A percentile compares a stretch with the other conserved stretches of the same genome.
phyloP scores from a whole-genome alignment of 371 early-diverging fungal species.

The Catenaria anguillulae region DNA sequence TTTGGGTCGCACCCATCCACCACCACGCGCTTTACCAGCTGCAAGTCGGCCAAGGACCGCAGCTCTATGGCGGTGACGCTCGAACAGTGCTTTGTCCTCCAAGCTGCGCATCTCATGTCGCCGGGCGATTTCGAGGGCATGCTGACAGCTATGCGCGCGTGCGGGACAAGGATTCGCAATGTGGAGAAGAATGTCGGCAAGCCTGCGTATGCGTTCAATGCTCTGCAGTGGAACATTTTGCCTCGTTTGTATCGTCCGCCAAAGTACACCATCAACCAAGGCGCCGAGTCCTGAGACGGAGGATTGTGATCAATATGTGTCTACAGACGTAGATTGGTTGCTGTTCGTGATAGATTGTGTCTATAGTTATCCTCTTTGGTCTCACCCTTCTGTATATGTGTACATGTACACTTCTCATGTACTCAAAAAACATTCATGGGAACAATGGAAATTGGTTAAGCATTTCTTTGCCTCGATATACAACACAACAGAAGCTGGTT shows the following conservation, averaged over 20 bases:
- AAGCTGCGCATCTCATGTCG: constrained; percentile 1
- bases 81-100: not conserved
- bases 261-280: not conserved
- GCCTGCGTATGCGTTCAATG: not conserved
- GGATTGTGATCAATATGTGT: too few relatives aligned
- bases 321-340: too few relatives aligned
- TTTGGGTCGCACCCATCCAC: not conserved
- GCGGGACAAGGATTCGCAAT: not conserved
- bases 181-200: not conserved
- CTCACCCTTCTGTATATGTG: too few relatives aligned
- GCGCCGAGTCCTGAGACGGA: too few relatives aligned
- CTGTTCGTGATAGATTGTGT: too few relatives aligned
- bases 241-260: constrained; percentile 2
- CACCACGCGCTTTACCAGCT: not conserved
- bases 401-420: too few relatives aligned
- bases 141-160: constrained; percentile 4
- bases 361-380: too few relatives aligned
- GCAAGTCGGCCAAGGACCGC: constrained; percentile 8
- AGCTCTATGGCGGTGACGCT: constrained; percentile 2
- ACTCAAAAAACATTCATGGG: too few relatives aligned
- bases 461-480: too few relatives aligned
- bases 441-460: too few relatives aligned
- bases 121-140: not conserved
- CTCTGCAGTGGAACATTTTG: constrained; percentile 3
- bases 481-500: too few relatives aligned